phyloP scores from a whole-genome alignment of 345 rosid genomes.

The Psidium friedrichsthalianum region DNA sequence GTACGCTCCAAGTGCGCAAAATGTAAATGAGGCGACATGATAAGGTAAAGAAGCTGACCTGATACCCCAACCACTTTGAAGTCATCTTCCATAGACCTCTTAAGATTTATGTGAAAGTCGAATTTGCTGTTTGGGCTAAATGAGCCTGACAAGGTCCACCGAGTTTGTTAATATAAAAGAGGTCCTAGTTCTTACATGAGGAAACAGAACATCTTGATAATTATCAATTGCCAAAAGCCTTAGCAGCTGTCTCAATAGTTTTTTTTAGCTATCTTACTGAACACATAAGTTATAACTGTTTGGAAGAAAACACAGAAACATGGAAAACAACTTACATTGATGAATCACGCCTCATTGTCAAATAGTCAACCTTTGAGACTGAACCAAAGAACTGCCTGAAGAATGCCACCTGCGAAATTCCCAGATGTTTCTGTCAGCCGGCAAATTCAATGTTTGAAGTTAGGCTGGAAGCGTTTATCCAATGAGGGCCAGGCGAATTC shows the following conservation, averaged over 20 bases:
- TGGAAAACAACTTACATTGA: constrained; percentile 16
- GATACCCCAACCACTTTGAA: constrained; percentile 45
- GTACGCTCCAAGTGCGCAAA: background rate
- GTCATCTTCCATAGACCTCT: constrained; percentile 46
- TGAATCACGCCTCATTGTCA: constrained; percentile 33
- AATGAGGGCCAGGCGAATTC: background rate
- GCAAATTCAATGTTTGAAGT: background rate
- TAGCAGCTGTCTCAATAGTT: background rate
- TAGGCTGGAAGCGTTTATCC: background rate
- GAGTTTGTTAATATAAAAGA: background rate
- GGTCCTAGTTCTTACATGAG: background rate
- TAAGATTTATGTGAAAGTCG: constrained; percentile 35
- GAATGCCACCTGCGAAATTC: constrained; percentile 22
- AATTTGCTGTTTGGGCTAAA: constrained; percentile 34
- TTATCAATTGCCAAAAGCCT: background rate
- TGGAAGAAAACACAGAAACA: background rate
- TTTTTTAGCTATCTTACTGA: background rate
- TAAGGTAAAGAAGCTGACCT: constrained; percentile 11
- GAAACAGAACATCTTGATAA: background rate
- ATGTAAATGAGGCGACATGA: background rate
- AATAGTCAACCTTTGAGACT: constrained; percentile 30
- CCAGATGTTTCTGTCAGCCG: background rate
- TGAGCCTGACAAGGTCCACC: constrained; percentile 24
- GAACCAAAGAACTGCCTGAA: constrained; percentile 33
- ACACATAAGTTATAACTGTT: background rate